Evolutionary conservation across 169 alveolate genomes (phyloP).

Genomic region (Neospora caninum): DNA sequence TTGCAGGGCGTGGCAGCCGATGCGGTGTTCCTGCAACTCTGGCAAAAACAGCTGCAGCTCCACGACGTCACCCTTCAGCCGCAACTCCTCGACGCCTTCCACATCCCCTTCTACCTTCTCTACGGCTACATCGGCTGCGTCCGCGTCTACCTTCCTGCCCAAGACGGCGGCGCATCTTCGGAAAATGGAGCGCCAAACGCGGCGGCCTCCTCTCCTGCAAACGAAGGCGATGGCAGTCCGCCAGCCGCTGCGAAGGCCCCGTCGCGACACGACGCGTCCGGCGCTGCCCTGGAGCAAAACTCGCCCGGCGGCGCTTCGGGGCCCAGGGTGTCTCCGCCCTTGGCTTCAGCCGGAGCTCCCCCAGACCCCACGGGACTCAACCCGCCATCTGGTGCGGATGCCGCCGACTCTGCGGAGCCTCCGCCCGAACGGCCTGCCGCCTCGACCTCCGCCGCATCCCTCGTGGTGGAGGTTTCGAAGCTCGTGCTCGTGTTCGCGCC

Average conservation of each 20-base stretch:
- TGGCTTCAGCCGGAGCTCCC: neutral
- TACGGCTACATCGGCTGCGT: constrained; percentile 29
- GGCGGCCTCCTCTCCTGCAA: neutral
- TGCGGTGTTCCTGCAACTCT: neutral
- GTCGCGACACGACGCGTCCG: neutral
- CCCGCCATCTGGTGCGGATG: neutral
- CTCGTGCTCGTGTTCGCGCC: constrained; percentile 10
- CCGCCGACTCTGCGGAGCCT: neutral
- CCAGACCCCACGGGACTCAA: neutral
- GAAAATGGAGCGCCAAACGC: neutral
- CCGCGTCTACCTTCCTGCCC: neutral
- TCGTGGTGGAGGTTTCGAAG: neutral
- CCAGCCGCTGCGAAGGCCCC: neutral
- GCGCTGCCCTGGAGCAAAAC: neutral
- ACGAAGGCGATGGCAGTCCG: neutral
- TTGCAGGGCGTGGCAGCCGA: constrained; percentile 39
- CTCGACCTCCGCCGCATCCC: neutral
- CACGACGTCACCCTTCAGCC: constrained; percentile 22
- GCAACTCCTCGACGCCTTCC: neutral
- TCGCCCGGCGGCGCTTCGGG: too few species aligned
- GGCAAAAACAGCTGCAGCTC: constrained; percentile 10
- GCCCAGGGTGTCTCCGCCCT: too few species aligned
- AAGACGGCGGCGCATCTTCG: neutral
- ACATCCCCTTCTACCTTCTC: constrained; percentile 23
- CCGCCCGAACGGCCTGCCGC: neutral